Percentiles rank a stretch among this genome's conserved stretches.
phyloP scores from a whole-genome alignment of 1,284 basidiomycete genomes.

The Phylloboletellus chloephorus region DNA sequence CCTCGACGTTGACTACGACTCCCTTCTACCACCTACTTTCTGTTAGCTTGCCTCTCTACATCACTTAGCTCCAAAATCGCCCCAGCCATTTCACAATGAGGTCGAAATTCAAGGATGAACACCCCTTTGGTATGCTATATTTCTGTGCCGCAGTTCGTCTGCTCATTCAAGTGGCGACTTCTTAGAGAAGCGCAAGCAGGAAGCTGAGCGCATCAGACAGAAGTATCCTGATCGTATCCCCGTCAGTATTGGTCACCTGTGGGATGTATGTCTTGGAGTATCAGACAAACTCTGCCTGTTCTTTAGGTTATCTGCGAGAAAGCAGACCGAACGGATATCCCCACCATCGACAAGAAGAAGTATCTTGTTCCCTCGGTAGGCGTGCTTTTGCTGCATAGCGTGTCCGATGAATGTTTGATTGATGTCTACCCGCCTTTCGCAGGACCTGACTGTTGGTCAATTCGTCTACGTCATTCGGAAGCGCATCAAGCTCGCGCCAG shows the following conservation, averaged over 20 bases:
- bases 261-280: constrained; percentile 9
- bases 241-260: constrained; percentile 47
- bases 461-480: constrained; percentile 99
- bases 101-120: constrained; percentile 99
- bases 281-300: constrained; percentile 18
- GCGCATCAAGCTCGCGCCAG: constrained; percentile 98
- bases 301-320: constrained; percentile 98
- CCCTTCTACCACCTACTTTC: constrained; percentile 15
- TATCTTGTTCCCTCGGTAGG: constrained; percentile 94
- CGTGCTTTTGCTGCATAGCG: constrained; percentile 11
- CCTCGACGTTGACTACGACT: constrained; percentile 34
- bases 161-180: constrained; percentile 16
- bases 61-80: constrained; percentile 5
- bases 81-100: constrained; percentile 53
- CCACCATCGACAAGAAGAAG: constrained; percentile 99
- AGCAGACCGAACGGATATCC: constrained; percentile 97
- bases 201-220: constrained; percentile 94
- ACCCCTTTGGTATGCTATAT: constrained; percentile 79
- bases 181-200: constrained; percentile 96
- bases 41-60: constrained; percentile 6
- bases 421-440: constrained; percentile 11
- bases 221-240: constrained; percentile 99
- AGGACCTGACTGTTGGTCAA: constrained; percentile 98
- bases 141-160: constrained; percentile 25
- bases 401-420: constrained; percentile 19